These are phyloP conservation scores for Scedosporium aurantiacum DNA, from an alignment of 2,329 filamentous ascomycete species.

Conservation along the genomic window DNA sequence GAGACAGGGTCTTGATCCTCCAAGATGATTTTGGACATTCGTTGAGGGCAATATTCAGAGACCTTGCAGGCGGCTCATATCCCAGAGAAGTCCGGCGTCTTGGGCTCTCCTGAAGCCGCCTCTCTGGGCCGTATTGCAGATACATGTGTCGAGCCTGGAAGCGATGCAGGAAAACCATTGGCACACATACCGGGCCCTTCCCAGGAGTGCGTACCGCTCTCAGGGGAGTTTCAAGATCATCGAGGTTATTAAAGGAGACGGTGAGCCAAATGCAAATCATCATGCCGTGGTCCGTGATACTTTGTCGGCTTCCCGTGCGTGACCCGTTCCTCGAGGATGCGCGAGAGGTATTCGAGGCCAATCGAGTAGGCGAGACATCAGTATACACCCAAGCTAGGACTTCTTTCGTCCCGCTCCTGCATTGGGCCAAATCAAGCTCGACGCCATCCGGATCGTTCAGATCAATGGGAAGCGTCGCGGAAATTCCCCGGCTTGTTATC, in stretches of 20 bases:
- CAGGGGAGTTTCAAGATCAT: neutral
- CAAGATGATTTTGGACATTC: neutral
- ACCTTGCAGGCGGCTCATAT: neutral
- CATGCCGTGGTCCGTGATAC: conserved; percentile 6
- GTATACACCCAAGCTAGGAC: conserved; percentile 12
- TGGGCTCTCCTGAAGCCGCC: neutral
- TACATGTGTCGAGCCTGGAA: conserved; percentile 10
- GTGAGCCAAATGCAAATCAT: conserved; percentile 13
- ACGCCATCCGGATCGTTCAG: conserved; percentile 3
- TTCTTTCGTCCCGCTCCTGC: conserved; percentile 6
- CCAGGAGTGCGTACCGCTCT: conserved; percentile 1
- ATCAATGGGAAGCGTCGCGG: conserved; percentile 10
- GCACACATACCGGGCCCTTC: conserved; percentile 8
- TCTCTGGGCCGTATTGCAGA: conserved; percentile 8
- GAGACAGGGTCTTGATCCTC: conserved; percentile 9
- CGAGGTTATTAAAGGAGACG: conserved; percentile 6
- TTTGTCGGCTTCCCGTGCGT: neutral
- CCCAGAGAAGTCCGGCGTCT: neutral
- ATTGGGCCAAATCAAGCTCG: neutral
- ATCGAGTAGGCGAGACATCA: conserved; percentile 7
- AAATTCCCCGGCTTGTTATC: conserved; percentile 10
- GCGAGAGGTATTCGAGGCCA: conserved; percentile 3
- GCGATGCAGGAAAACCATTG: conserved; percentile 9
- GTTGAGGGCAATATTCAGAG: neutral
- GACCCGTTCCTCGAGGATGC: conserved; percentile 1